phyloP scores from a whole-genome alignment of 2,329 filamentous ascomycete genomes.

The Zelopaecilomyces penicillatus region DNA sequence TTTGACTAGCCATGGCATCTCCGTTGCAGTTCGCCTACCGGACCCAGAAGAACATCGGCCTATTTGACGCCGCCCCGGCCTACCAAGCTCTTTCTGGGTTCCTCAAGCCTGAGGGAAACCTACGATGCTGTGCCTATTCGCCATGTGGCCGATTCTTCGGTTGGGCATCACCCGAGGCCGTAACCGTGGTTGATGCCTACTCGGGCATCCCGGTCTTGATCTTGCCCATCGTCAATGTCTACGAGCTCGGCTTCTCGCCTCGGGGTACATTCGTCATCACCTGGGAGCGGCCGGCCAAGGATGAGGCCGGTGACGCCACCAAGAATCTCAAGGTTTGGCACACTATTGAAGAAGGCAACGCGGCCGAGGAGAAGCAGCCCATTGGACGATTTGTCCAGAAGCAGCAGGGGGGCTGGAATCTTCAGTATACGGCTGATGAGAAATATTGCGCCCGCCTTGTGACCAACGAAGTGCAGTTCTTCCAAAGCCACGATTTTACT shows the following conservation, averaged over 20 bases:
- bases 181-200: slow-evolving; percentile 76
- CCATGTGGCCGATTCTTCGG: slow-evolving; percentile 94
- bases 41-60: slow-evolving; percentile 91
- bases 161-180: slow-evolving; percentile 82
- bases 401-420: slow-evolving; percentile 89
- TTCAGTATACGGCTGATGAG: slow-evolving; percentile 94
- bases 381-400: slow-evolving; percentile 93
- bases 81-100: slow-evolving; percentile 84
- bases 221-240: slow-evolving; percentile 75
- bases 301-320: slow-evolving; percentile 83
- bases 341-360: slow-evolving; percentile 61
- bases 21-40: slow-evolving; percentile 94
- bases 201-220: slow-evolving; percentile 65
- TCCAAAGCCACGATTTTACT: slow-evolving; percentile 74
- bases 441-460: slow-evolving; percentile 85
- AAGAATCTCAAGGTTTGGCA: slow-evolving; percentile 98
- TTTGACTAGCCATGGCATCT: slow-evolving; percentile 90
- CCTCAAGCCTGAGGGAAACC: slow-evolving; percentile 79
- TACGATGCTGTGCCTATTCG: slow-evolving; percentile 92
- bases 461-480: slow-evolving; percentile 97
- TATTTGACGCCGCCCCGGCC: slow-evolving; percentile 83
- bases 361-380: slow-evolving; percentile 58
- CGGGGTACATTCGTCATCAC: slow-evolving; percentile 89
- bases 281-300: slow-evolving; percentile 89
- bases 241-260: slow-evolving; percentile 91